A percentile compares a stretch with the other conserved stretches of the same genome.
phyloP scores from a whole-genome alignment of 768 basidiomycete genomes.

The Suillus americanus region DNA sequence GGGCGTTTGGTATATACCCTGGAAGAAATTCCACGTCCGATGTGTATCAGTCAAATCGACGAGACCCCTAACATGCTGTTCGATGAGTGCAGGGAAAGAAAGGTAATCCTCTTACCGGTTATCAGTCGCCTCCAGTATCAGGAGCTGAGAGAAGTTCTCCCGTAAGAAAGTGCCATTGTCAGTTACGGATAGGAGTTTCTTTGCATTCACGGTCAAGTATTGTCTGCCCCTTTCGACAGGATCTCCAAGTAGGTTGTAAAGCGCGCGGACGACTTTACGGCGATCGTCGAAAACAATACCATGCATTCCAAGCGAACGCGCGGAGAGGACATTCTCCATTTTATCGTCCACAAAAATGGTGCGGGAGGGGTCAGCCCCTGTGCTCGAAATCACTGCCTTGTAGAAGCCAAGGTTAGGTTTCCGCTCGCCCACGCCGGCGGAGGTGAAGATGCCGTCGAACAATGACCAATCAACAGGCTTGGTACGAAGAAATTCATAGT shows the following conservation, averaged over 20 bases:
- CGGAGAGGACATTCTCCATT: slow-evolving; percentile 56
- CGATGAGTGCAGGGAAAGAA: slow-evolving; percentile 3
- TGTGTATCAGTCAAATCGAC: slow-evolving; percentile 40
- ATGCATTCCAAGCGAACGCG: slow-evolving; percentile 54
- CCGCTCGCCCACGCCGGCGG: slow-evolving; percentile 50
- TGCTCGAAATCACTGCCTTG: slow-evolving; percentile 46
- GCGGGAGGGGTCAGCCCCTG: slow-evolving; percentile 43
- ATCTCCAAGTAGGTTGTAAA: slow-evolving; percentile 48
- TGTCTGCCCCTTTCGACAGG: slow-evolving; percentile 42
- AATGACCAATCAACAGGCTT: slow-evolving; percentile 49
- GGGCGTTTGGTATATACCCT: slow-evolving; percentile 28
- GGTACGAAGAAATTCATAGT: slow-evolving; percentile 45
- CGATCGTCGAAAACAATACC: slow-evolving; percentile 52
- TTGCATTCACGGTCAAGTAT: slow-evolving; percentile 42
- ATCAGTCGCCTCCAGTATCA: slow-evolving; percentile 53
- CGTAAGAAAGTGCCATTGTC: slow-evolving; percentile 37
- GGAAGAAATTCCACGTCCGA: slow-evolving; percentile 56
- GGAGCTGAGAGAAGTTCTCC: slow-evolving; percentile 60
- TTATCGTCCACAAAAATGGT: slow-evolving; percentile 63
- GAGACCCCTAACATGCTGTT: slow-evolving; percentile 34
- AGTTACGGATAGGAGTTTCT: slow-evolving; percentile 45
- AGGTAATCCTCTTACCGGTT: slow-evolving; percentile 35
- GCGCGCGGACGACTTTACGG: slow-evolving; percentile 40
- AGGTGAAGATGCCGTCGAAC: slow-evolving; percentile 52
- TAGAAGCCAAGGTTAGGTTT: slow-evolving; percentile 58